Evolutionary conservation across 2,329 filamentous ascomycete species (phyloP).

Genomic region (Harringtonia aguacate): DNA sequence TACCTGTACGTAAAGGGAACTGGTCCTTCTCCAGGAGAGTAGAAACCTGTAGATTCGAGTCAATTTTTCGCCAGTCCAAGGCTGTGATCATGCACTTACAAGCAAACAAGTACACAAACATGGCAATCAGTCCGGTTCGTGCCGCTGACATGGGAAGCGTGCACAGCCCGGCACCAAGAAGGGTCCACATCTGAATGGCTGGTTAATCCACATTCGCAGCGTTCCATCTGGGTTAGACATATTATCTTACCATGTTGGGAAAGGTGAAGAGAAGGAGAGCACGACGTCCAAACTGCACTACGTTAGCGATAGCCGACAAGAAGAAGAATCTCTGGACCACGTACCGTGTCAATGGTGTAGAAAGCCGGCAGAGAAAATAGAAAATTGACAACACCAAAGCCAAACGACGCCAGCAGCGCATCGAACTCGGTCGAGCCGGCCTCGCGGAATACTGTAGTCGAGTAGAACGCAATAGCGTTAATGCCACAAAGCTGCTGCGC

Average conservation of each 20-base stretch:
- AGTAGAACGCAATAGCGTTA: conserved; percentile 71
- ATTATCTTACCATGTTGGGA: conserved; percentile 39
- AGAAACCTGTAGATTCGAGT: conserved; percentile 11
- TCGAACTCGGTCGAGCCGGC: conserved; percentile 44
- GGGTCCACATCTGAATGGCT: conserved; percentile 36
- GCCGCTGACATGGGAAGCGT: conserved; percentile 32
- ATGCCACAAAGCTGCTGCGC: conserved; percentile 60
- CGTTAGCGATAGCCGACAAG: background rate
- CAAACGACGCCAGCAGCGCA: conserved; percentile 52
- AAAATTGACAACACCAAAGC: conserved; percentile 51
- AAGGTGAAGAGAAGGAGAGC: conserved; percentile 54
- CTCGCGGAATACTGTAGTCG: conserved; percentile 48
- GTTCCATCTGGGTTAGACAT: too few relatives aligned
- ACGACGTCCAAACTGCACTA: conserved; percentile 42
- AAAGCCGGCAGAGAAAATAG: conserved; percentile 54
- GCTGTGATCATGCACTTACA: background rate
- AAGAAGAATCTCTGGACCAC: background rate
- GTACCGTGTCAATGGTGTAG: conserved; percentile 51
- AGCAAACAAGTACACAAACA: conserved; percentile 28
- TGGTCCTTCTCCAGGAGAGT: conserved; percentile 43
- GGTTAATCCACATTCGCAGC: background rate
- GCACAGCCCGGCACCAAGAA: conserved; percentile 52
- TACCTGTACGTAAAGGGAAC: conserved; percentile 55
- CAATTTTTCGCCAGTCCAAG: background rate
- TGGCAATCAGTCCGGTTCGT: conserved; percentile 35